Evolutionary conservation across 306 rosid species (phyloP).

Genomic region (Sophora flavescens): DNA sequence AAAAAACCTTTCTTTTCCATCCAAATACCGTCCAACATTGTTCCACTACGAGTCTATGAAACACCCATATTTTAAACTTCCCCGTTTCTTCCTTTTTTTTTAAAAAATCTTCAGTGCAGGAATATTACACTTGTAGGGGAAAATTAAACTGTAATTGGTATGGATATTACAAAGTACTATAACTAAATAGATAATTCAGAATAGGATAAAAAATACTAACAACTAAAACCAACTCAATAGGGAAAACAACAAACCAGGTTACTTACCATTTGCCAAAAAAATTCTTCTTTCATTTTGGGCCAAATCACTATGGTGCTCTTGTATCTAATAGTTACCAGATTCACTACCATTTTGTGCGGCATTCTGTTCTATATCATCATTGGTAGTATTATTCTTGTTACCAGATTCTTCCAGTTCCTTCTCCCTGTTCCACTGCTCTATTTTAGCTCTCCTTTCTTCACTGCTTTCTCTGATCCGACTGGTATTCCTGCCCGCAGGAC

Average conservation of each 20-base stretch:
- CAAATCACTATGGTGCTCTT: constrained; percentile 48
- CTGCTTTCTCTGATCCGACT: constrained; percentile 89
- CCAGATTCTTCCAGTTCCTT: constrained; percentile 66
- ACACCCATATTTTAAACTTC: constrained; percentile 7
- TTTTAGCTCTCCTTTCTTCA: constrained; percentile 93
- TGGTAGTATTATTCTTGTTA: constrained; percentile 45
- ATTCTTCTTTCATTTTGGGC: constrained; percentile 18
- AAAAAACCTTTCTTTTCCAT: background rate
- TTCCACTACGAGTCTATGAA: background rate
- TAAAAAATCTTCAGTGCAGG: background rate
- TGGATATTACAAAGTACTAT: constrained; percentile 50
- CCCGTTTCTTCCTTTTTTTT: background rate
- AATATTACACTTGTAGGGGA: constrained; percentile 45
- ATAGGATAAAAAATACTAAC: constrained; percentile 30
- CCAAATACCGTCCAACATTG: constrained; percentile 4
- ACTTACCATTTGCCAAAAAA: constrained; percentile 45
- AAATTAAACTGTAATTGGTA: constrained; percentile 41
- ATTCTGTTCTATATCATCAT: constrained; percentile 55
- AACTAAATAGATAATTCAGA: constrained; percentile 42
- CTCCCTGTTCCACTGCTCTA: constrained; percentile 97
- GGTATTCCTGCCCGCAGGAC: constrained; percentile 80
- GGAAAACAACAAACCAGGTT: constrained; percentile 55
- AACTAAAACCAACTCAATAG: constrained; percentile 42
- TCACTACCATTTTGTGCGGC: constrained; percentile 58
- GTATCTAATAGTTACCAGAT: constrained; percentile 58